Percentiles rank a stretch among this genome's conserved stretches.
phyloP scores from a whole-genome alignment of 2,329 filamentous ascomycete genomes.

The Cryphonectria japonica region DNA sequence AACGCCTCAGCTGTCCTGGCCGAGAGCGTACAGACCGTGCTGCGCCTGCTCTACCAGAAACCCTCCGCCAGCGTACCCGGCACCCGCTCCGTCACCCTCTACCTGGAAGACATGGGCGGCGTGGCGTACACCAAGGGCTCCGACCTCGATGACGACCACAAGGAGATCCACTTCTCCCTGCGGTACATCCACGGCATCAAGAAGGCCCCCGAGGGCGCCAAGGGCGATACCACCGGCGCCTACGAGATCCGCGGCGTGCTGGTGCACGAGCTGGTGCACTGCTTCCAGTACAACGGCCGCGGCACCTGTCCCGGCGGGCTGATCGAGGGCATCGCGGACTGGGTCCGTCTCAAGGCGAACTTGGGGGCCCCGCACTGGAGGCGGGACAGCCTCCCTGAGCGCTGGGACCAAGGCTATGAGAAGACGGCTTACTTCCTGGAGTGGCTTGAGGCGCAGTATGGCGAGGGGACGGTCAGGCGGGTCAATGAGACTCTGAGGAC shows the following conservation, averaged over 20 bases:
- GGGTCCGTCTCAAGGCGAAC: constrained; percentile 76
- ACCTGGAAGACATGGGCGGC: constrained; percentile 78
- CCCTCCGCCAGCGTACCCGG: constrained; percentile 8
- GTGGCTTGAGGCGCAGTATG: constrained; percentile 74
- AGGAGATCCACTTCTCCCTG: constrained; percentile 66
- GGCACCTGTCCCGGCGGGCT: constrained; percentile 72
- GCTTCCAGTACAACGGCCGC: constrained; percentile 78
- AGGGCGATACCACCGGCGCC: constrained; percentile 41
- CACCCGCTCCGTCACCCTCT: constrained; percentile 84
- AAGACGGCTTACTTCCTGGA: constrained; percentile 89
- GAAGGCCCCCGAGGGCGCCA: constrained; percentile 33
- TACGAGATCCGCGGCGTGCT: constrained; percentile 81
- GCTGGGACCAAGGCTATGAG: constrained; percentile 92
- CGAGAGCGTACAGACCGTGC: constrained; percentile 67
- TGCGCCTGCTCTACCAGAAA: constrained; percentile 69
- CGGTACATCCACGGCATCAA: constrained; percentile 66
- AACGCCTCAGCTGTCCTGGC: constrained; percentile 66
- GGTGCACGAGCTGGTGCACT: constrained; percentile 93
- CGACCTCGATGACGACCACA: constrained; percentile 29
- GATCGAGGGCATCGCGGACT: constrained; percentile 92
- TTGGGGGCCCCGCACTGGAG: constrained; percentile 86
- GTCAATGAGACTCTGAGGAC: constrained; percentile 70
- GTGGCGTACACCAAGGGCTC: constrained; percentile 79
- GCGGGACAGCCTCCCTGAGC: constrained; percentile 50
- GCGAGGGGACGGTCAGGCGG: constrained; percentile 60